A percentile compares a stretch with the other conserved stretches of the same genome.
These are phyloP conservation scores for Ceratocystis papillata DNA, from an alignment of 2,329 filamentous ascomycete species.

Conservation along the genomic window DNA sequence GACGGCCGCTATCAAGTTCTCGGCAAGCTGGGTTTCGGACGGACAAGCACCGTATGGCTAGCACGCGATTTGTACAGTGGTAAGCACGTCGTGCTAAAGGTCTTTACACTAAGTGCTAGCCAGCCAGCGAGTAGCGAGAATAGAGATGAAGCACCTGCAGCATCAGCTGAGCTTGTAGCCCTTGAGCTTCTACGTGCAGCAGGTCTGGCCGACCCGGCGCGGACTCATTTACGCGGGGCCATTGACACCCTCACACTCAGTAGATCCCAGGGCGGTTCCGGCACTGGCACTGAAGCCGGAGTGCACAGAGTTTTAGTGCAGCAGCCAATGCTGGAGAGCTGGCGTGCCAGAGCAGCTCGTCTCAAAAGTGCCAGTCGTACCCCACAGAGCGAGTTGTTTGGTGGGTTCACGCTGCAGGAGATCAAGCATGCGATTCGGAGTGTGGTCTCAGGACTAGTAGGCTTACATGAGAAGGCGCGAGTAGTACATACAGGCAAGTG, in stretches of 20 bases:
- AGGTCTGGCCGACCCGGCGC: background rate
- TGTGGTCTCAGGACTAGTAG: background rate
- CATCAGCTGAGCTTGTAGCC: background rate
- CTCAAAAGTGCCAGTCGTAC: background rate
- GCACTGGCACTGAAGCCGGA: background rate
- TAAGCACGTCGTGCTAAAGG: background rate
- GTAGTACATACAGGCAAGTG: constrained; percentile 6
- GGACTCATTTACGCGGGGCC: background rate
- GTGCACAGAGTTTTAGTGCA: background rate
- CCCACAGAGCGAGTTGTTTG: background rate
- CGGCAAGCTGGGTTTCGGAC: constrained; percentile 14
- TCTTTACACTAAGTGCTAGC: background rate
- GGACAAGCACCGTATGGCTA: constrained; percentile 14
- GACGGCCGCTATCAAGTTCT: background rate
- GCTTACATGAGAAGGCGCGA: background rate
- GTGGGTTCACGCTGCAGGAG: background rate
- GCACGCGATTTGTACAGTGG: background rate
- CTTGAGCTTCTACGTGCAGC: background rate
- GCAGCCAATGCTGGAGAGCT: constrained; percentile 9
- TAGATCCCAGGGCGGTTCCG: too few relatives aligned
- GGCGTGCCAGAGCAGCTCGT: constrained; percentile 1
- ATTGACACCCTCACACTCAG: background rate
- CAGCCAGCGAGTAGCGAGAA: too few relatives aligned
- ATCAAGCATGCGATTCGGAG: background rate
- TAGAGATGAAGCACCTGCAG: too few relatives aligned